Conservation (phyloP, 176 grass and related monocot species). For the Oryza longistaminata region DNA sequence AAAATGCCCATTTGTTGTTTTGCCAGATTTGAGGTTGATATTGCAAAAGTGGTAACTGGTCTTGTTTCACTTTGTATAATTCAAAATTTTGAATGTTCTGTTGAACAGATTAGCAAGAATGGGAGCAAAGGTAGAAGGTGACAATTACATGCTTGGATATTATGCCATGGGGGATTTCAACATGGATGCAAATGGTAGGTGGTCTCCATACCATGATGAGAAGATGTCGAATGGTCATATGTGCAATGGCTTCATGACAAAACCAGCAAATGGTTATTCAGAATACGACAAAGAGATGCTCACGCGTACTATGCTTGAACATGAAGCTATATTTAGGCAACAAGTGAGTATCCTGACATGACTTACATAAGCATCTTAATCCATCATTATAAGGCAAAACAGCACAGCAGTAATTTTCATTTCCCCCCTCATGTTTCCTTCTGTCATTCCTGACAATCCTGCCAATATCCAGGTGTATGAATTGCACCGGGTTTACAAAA, state of each 20-base stretch:
- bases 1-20: neutral
- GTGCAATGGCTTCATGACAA: constrained; percentile 45
- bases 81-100: neutral
- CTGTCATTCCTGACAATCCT: constrained; percentile 23
- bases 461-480: constrained; percentile 78
- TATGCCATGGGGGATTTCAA: constrained; percentile 48
- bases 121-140: constrained; percentile 67
- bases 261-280: constrained; percentile 35
- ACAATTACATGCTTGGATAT: constrained; percentile 63
- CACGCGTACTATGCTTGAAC: constrained; percentile 78
- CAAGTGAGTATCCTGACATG: constrained; percentile 56
- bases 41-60: constrained; percentile 17
- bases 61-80: constrained; percentile 38
- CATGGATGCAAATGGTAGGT: constrained; percentile 38
- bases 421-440: constrained; percentile 4
- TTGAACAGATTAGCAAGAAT: constrained; percentile 45
- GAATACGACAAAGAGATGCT: constrained; percentile 81
- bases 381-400: neutral
- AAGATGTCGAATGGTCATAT: constrained; percentile 41
- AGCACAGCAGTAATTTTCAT: neutral
- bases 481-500: constrained; percentile 89
- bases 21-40: neutral
- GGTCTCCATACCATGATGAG: constrained; percentile 58
- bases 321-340: constrained; percentile 85
- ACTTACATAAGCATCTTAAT: constrained; percentile 14